These are phyloP conservation scores for Ephemerocybe angulata DNA, from an alignment of 768 basidiomycete species.

Conservation along the genomic window DNA sequence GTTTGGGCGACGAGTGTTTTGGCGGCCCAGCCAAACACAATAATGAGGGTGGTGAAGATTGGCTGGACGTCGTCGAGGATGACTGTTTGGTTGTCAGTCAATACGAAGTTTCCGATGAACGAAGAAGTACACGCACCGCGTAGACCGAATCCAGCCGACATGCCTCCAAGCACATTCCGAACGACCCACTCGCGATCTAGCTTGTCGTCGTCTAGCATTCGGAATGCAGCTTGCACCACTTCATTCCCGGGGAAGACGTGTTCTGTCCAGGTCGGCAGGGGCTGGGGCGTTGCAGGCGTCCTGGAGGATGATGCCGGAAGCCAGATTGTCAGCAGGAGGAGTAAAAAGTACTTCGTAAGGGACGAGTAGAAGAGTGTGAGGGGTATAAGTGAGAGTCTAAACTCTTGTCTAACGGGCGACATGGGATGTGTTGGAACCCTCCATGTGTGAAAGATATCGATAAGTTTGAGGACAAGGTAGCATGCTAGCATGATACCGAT, in stretches of 20 bases:
- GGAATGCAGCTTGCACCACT: constrained; percentile 37
- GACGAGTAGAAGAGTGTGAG: constrained; percentile 83
- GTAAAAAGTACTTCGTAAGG: constrained; percentile 75
- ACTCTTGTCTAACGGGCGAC: constrained; percentile 60
- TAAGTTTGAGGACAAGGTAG: constrained; percentile 43
- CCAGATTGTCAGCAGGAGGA: constrained; percentile 83
- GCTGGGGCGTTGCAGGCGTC: constrained; percentile 21
- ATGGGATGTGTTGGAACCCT: constrained; percentile 11
- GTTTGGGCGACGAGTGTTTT: constrained; percentile 62
- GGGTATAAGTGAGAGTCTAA: constrained; percentile 73
- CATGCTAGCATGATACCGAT: constrained; percentile 58
- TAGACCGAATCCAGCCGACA: constrained; percentile 84
- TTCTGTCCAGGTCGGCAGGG: constrained; percentile 24
- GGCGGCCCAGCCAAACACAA: constrained; percentile 66
- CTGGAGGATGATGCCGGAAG: constrained; percentile 40
- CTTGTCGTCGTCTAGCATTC: constrained; percentile 66
- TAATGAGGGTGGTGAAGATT: constrained; percentile 67
- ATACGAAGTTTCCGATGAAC: not conserved
- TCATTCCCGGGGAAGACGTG: constrained; percentile 28
- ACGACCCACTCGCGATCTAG: constrained; percentile 83
- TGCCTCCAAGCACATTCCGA: constrained; percentile 77
- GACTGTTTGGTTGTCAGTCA: constrained; percentile 37
- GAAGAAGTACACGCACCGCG: constrained; percentile 48
- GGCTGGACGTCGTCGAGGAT: constrained; percentile 78
- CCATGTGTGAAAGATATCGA: constrained; percentile 33